Evolutionary conservation across 2,329 filamentous ascomycete species (phyloP).

Genomic region (Aspergillus sp.): DNA sequence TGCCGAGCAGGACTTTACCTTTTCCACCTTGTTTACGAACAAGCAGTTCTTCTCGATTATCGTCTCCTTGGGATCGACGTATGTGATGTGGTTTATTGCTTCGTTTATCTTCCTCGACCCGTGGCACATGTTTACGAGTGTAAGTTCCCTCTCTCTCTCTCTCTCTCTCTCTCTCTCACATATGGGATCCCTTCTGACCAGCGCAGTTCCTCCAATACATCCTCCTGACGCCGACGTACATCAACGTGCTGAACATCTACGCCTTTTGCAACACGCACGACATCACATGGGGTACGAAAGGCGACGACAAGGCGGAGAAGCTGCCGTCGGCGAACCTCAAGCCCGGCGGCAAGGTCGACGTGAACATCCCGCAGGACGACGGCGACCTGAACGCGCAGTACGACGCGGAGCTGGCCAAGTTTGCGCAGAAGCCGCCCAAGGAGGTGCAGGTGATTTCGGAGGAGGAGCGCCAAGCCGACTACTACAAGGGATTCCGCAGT

Average conservation of each 20-base stretch:
- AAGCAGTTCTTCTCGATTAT: constrained; percentile 90
- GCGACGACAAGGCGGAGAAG: constrained; percentile 92
- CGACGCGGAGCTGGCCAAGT: constrained; percentile 75
- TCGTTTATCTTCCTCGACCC: constrained; percentile 95
- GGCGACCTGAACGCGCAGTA: constrained; percentile 95
- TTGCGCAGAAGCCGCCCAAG: constrained; percentile 71
- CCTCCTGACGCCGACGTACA: constrained; percentile 90
- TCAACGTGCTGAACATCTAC: constrained; percentile 98
- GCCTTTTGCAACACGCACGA: constrained; percentile 98
- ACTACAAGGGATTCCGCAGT: constrained; percentile 94
- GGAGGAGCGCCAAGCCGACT: constrained; percentile 87
- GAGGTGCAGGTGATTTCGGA: constrained; percentile 55
- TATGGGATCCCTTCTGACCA: constrained; percentile 5
- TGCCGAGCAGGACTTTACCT: constrained; percentile 60
- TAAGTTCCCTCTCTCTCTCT: constrained; percentile 28
- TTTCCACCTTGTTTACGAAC: constrained; percentile 77
- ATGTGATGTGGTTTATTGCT: constrained; percentile 86
- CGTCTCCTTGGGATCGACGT: constrained; percentile 87
- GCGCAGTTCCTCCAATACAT: constrained; percentile 84
- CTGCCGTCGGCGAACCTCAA: constrained; percentile 86
- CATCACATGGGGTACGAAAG: constrained; percentile 97
- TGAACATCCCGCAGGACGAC: constrained; percentile 82
- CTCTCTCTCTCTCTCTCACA: background rate
- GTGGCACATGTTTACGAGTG: constrained; percentile 96
- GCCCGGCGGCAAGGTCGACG: constrained; percentile 91